Base-by-base conservation (phyloP, 768 basidiomycete genomes). In the Russula olivacea region DNA sequence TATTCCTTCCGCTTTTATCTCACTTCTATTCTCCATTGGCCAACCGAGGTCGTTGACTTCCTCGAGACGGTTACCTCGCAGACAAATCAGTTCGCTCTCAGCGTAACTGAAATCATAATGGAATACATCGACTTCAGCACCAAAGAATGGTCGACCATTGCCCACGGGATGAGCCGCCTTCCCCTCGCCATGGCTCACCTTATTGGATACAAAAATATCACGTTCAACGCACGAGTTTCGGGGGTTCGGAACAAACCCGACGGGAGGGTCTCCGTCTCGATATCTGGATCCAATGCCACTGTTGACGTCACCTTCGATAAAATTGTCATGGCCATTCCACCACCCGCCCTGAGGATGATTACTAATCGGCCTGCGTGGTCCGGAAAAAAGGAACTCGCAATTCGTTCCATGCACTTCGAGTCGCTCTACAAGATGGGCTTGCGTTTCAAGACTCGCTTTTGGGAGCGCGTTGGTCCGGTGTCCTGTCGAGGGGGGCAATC, bases 81-180 rank as follows among this genome's bases (percentile, higher is more conserved):
- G 28, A 69, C 69, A 23, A 70, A 70, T 50, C 69, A 70, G 52
- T 70, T 70, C 69, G 50, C 61, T 12, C 69, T 71, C 47, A 70
- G 69, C 61, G 66, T 68, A n/a, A 61, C 67, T 11, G 69, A 70
- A 64, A 64, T 70, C 60, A 50, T 70, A 14, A 70, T 70, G 69
- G 70, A 70, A 41, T 56, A 66, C 50, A 61, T 70, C 28, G 69
- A 70, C 61, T 70, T 70, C 47, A 61, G 60, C 41, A 71, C 67
- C 2, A 56, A 69, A 47, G 54, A 62, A 21, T 70, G 69, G 69
- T 61, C 60, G 23, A 69, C 69, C 15, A 59, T 69, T 43, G 69
- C 58, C 7, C 49, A 61, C 34, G 69, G 69, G 21, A 70, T 70
- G 69, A 66, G 62, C 40, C 64, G 67, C n/a, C 68, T 70, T 40